A percentile compares a stretch with the other conserved stretches of the same genome.
Conservation (phyloP, 495 filamentous ascomycete genomes). For the Lophium mytilinum region DNA sequence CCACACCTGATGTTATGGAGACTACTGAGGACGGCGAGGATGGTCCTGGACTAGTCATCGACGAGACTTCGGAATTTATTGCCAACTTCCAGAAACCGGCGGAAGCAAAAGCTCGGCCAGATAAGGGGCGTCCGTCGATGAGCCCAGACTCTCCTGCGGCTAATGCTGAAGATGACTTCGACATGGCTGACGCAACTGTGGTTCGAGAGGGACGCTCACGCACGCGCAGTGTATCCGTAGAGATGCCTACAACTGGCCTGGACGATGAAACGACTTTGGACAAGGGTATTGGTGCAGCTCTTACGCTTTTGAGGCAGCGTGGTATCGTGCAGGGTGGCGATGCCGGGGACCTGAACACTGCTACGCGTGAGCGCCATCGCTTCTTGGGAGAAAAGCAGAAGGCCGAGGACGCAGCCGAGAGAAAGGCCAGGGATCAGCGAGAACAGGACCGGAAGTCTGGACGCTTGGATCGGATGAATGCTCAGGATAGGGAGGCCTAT, state of each 20-base stretch:
- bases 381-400: constrained; percentile 74
- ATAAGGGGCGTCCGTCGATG: constrained; percentile 27
- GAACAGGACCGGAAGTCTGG: constrained; percentile 78
- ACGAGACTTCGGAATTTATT: constrained; percentile 93
- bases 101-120: constrained; percentile 44
- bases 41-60: constrained; percentile 73
- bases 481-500: constrained; percentile 84
- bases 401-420: constrained; percentile 67
- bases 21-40: constrained; percentile 43
- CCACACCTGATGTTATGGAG: constrained; percentile 43
- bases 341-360: constrained; percentile 54
- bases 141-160: constrained; percentile 34
- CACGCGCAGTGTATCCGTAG: constrained; percentile 42
- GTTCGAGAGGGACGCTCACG: constrained; percentile 43
- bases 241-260: constrained; percentile 63
- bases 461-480: constrained; percentile 76
- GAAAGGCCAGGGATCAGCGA: constrained; percentile 70
- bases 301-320: constrained; percentile 74
- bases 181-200: constrained; percentile 54
- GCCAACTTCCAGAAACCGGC: constrained; percentile 62
- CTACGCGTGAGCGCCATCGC: constrained; percentile 64
- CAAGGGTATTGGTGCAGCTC: constrained; percentile 69
- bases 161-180: constrained; percentile 52
- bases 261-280: constrained; percentile 76
- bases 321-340: constrained; percentile 62